A percentile compares a stretch with the other conserved stretches of the same genome.
Conservation (phyloP, 1,284 basidiomycete genomes). For the Melanopsichium pennsylvanicum region DNA sequence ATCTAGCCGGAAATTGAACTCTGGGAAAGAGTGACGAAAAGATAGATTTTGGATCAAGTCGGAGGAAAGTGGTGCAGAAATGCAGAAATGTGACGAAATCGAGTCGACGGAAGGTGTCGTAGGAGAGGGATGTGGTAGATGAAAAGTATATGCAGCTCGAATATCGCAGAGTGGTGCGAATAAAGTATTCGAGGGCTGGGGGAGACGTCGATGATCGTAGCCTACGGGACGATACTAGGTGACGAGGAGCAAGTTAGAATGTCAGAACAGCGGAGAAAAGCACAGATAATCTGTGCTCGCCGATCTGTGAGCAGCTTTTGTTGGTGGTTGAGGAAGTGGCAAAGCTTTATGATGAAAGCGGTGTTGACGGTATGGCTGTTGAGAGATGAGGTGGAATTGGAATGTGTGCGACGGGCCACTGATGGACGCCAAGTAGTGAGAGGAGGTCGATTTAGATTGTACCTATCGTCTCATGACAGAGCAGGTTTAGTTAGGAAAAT, state of each 20-base stretch:
- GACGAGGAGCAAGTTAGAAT: conserved; percentile 10
- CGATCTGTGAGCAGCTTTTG: not conserved
- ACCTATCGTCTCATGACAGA: not conserved
- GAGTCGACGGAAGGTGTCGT: not conserved
- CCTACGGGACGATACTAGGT: conserved; percentile 38
- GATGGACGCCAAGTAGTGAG: not conserved
- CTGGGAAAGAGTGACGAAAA: no score
- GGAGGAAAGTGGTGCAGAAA: not conserved
- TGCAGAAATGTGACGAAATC: not conserved
- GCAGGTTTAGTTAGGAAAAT: not conserved
- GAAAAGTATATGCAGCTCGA: conserved; percentile 7
- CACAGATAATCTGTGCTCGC: no score
- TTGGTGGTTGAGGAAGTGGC: not conserved
- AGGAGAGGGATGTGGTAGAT: not conserved
- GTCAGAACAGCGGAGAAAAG: conserved; percentile 3
- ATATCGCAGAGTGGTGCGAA: conserved; percentile 36
- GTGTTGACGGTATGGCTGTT: not conserved
- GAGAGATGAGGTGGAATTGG: not conserved
- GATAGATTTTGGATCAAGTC: not conserved
- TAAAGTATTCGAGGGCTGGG: conserved; percentile 8
- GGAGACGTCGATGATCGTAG: conserved; percentile 33
- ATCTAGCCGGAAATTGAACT: not conserved
- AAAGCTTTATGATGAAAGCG: conserved; percentile 15
- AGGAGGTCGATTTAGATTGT: no score
- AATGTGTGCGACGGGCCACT: conserved; percentile 8